phyloP scores from a whole-genome alignment of 805 yeast genomes.

The Zygoascus bituminiphila region DNA sequence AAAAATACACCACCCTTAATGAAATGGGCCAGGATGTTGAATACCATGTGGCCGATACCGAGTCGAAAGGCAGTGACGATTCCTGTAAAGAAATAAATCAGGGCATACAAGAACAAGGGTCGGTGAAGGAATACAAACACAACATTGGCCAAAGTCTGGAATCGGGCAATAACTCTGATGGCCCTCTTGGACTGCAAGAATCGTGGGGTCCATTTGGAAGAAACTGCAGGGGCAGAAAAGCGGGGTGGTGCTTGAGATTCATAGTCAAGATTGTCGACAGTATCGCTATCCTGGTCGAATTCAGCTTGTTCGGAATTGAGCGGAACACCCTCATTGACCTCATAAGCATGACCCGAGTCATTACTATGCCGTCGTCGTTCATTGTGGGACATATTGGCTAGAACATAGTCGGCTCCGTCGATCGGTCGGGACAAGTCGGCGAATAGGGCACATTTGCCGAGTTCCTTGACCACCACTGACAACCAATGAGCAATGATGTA shows the following conservation, averaged over 20 bases:
- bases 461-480: slow-evolving; percentile 43
- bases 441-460: slow-evolving; percentile 36
- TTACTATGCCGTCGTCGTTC: slow-evolving; percentile 15
- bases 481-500: slow-evolving; percentile 46
- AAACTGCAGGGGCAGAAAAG: background rate
- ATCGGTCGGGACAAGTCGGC: slow-evolving; percentile 15
- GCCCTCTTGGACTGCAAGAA: slow-evolving; percentile 11
- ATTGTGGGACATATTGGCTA: slow-evolving; percentile 16
- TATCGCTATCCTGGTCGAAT: background rate
- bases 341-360: slow-evolving; percentile 20
- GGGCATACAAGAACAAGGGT: slow-evolving; percentile 53
- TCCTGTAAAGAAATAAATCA: slow-evolving; percentile 48
- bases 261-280: background rate
- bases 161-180: slow-evolving; percentile 17
- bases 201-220: background rate
- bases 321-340: background rate
- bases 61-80: slow-evolving; percentile 59
- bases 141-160: slow-evolving; percentile 29
- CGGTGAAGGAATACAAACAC: slow-evolving; percentile 50
- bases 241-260: background rate
- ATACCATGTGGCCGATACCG: slow-evolving; percentile 61
- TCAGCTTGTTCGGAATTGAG: background rate
- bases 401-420: slow-evolving; percentile 26
- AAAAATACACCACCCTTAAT: slow-evolving; percentile 92
- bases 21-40: slow-evolving; percentile 86